Evolutionary conservation across 2,329 filamentous ascomycete genomes (phyloP), one percentile per base, ranked within the genome.

Genomic region (Pseudogymnoascus verrucosus): DNA sequence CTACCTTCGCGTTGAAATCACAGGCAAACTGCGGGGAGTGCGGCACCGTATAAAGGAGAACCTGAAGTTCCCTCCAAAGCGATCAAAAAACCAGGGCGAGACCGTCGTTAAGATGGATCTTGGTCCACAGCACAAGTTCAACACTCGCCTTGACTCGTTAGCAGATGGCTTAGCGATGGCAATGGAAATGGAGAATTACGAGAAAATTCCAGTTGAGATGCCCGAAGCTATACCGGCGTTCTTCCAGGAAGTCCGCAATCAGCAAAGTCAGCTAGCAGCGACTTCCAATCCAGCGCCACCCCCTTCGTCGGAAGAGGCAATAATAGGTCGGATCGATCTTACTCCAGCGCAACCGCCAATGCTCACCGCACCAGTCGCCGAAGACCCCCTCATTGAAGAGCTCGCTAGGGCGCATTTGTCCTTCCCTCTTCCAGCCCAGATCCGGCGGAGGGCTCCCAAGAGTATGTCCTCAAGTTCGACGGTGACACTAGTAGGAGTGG

Each of bases 131-230:
- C 40, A 44, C 19, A 44, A 40, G 23, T 64, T 34, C 39, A 28
- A 31, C 16, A 37, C n/a, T 16, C 63, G 36, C 12, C 60, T 64
- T 14, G 63, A 64, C 40, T 42, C 61, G 14, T 4, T 31, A 16
- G 63, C 63, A 47, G 21, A 40, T 21, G 37, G 44, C 44, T 34
- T 66, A 21, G 61, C 65, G 3, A 62, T 57, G 16, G 21, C 44
- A 7, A 64, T 68, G 42, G 40, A 64, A 54, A 31, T 64, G 62
- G 62, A 34, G n/a, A 64, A 64, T 34, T 37, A 39, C 6, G 31
- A 19, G n/a, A 26, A 14, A 12, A 61, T 64, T 44, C 54, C 57
- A 10, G 47, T 64, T 47, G 54, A 64, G 19, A 51, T 64, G 3
- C 31, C 62, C 5, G 62, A 64, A 19, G 26, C 62, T 23, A 39